These are phyloP conservation scores for Penicillium paxilli DNA, from an alignment of 495 filamentous ascomycete species.

Conservation along the genomic window DNA sequence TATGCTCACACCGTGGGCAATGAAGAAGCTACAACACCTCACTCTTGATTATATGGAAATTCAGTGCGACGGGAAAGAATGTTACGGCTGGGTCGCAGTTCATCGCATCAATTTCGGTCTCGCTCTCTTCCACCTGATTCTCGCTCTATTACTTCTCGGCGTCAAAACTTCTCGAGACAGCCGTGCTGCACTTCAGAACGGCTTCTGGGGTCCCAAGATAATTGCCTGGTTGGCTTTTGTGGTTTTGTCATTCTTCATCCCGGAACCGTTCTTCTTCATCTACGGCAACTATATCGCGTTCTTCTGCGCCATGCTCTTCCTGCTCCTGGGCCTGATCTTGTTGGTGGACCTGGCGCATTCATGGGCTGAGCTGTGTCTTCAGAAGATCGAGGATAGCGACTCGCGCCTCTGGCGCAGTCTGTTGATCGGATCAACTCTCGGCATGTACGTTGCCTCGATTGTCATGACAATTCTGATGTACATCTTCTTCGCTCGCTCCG, in stretches of 20 bases:
- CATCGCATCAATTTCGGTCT: slow-evolving; percentile 98
- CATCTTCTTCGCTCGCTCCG: slow-evolving; percentile 83
- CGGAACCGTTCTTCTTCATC: slow-evolving; percentile 89
- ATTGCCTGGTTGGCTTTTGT: slow-evolving; percentile 84
- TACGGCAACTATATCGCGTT: slow-evolving; percentile 96
- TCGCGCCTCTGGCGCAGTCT: slow-evolving; percentile 80
- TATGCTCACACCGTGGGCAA: slow-evolving; percentile 98
- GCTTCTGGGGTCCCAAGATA: slow-evolving; percentile 87
- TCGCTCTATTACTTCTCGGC: slow-evolving; percentile 81
- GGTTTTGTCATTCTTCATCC: slow-evolving; percentile 91
- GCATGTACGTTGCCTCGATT: slow-evolving; percentile 88
- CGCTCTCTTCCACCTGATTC: slow-evolving; percentile 85
- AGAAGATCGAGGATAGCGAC: slow-evolving; percentile 88
- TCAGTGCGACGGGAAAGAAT: slow-evolving; percentile 84
- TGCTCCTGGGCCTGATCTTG: slow-evolving; percentile 87
- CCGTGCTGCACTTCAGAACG: slow-evolving; percentile 89
- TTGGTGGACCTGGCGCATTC: slow-evolving; percentile 94
- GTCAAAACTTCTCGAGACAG: slow-evolving; percentile 85
- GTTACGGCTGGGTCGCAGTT: slow-evolving; percentile 93
- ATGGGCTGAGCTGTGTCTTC: slow-evolving; percentile 96
- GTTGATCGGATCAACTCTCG: slow-evolving; percentile 86
- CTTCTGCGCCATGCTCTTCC: slow-evolving; percentile 86
- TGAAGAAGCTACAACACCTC: slow-evolving; percentile 88
- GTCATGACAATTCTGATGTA: slow-evolving; percentile 97
- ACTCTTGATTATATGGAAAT: slow-evolving; percentile 95